Conservation (phyloP, 192 early-diverging fungal species). For the Entomortierella chlamydospora region DNA sequence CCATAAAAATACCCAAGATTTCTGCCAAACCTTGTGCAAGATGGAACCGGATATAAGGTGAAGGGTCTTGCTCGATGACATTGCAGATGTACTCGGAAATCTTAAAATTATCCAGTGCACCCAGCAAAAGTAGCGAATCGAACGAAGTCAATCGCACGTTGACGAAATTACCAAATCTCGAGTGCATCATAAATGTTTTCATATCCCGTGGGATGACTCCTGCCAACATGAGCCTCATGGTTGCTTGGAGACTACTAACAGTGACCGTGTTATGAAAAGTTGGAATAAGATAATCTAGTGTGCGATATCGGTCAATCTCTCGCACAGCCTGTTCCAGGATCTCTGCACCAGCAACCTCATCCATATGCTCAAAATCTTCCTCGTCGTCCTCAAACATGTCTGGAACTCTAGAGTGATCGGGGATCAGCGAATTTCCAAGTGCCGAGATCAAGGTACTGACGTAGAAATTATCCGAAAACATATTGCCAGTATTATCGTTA, state of each 20-base stretch:
- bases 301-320: constrained; percentile 85
- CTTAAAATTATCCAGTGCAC: constrained; percentile 64
- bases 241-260: constrained; percentile 79
- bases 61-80: constrained; percentile 72
- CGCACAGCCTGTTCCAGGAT: constrained; percentile 65
- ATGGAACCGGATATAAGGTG: constrained; percentile 70
- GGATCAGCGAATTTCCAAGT: constrained; percentile 73
- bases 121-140: constrained; percentile 80
- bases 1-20: constrained; percentile 58
- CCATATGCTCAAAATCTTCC: constrained; percentile 44
- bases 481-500: constrained; percentile 95
- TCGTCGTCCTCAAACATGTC: constrained; percentile 55
- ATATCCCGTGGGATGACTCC: constrained; percentile 77
- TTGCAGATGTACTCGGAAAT: constrained; percentile 67
- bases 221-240: constrained; percentile 72
- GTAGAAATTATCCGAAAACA: constrained; percentile 86
- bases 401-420: constrained; percentile 21
- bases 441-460: constrained; percentile 79
- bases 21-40: constrained; percentile 60
- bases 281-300: constrained; percentile 83
- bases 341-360: constrained; percentile 56
- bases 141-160: constrained; percentile 78
- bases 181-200: constrained; percentile 77
- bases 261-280: constrained; percentile 91
- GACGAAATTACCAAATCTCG: constrained; percentile 78